phyloP scores from a whole-genome alignment of 176 grass and related monocot genomes.

The Paspalum notatum region DNA sequence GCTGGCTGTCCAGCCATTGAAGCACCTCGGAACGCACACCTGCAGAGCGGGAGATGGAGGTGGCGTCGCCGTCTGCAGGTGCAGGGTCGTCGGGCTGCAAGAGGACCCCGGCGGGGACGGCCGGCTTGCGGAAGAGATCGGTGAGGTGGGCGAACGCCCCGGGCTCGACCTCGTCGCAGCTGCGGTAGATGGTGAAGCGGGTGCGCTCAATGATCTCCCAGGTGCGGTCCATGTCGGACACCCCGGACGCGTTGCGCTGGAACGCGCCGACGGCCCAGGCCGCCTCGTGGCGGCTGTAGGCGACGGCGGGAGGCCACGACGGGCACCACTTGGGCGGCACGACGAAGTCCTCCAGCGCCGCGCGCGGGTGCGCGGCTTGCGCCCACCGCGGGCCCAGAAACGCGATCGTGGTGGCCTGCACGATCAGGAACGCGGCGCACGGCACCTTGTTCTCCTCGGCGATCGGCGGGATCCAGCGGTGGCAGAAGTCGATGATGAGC shows the following conservation, averaged over 20 bases:
- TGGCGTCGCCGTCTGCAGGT: too few relatives aligned
- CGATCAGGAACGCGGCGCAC: slow-evolving; percentile 27
- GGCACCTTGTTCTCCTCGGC: slow-evolving; percentile 29
- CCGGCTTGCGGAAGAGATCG: slow-evolving; percentile 24
- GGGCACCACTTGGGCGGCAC: slow-evolving; percentile 41
- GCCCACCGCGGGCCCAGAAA: slow-evolving; percentile 41
- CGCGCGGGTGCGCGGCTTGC: neutral
- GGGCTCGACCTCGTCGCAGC: slow-evolving; percentile 46
- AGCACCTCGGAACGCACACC: neutral
- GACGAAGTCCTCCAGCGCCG: slow-evolving; percentile 25
- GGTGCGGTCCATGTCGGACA: neutral
- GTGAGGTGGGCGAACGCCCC: slow-evolving; percentile 31
- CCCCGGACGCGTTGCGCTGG: neutral
- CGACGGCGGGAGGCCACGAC: slow-evolving; percentile 23
- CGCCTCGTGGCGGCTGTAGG: slow-evolving; percentile 44
- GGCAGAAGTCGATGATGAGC: slow-evolving; percentile 51
- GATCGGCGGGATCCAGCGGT: slow-evolving; percentile 39
- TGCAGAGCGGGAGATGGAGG: too few relatives aligned
- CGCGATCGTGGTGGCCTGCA: neutral
- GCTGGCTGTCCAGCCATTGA: slow-evolving; percentile 46
- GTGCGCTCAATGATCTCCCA: neutral
- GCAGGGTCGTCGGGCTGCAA: neutral
- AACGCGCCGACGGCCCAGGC: neutral
- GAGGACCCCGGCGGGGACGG: slow-evolving; percentile 42
- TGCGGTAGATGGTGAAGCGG: slow-evolving; percentile 35